Evolutionary conservation across 352 stramenopile species (phyloP), one percentile per base, ranked within the genome.

Genomic region (Phytophthora pistaciae): DNA sequence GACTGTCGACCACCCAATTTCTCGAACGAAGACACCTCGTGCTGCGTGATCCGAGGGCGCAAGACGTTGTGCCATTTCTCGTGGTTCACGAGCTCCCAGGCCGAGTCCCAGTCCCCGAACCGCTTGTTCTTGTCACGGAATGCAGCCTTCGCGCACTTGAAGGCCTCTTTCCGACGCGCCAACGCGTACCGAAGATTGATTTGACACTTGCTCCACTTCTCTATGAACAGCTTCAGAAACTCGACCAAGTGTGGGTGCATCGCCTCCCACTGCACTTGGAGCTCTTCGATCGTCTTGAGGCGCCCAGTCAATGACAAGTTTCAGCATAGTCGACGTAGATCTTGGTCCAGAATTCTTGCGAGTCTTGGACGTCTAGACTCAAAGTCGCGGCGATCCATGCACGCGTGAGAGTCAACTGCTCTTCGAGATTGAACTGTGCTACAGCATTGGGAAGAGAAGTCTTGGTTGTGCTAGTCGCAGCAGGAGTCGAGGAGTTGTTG

Each of bases 61-160:
- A 33, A 33, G 7, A 33, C 29, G 29, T 33, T n/a, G 3, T 48
- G 40, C 40, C 40, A 48, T 18, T 48, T 48, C 16, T 48, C 40
- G 40, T 72, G 65, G 31, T n/a, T 55, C 18, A 58, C 23, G 40
- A 72, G 57, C 21, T 63, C 25, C 25, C 56, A 48, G 11, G 40
- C 40, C 11, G 40, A n/a, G 10, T 14, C 40, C 40, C 11, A 48
- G 40, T 63, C 60, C 65, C 58, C 14, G 31, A 72, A 71, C 11
- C 40, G 3, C 13, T 14, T 48, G 21, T 33, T 55, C 50, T 60
- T 67, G 31, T 6, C 40, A 48, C 40, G 40, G 40, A n/a, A 16
- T 1, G 40, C 40, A 48, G 16, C 16, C 40, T 50, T 60, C n/a
- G 23, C 27, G 6, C 8, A 49, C 52, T 20, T 33, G 16, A 67